Evolutionary conservation across 257 asterid genomes (phyloP).

Genomic region (Leonotis leonurus): DNA sequence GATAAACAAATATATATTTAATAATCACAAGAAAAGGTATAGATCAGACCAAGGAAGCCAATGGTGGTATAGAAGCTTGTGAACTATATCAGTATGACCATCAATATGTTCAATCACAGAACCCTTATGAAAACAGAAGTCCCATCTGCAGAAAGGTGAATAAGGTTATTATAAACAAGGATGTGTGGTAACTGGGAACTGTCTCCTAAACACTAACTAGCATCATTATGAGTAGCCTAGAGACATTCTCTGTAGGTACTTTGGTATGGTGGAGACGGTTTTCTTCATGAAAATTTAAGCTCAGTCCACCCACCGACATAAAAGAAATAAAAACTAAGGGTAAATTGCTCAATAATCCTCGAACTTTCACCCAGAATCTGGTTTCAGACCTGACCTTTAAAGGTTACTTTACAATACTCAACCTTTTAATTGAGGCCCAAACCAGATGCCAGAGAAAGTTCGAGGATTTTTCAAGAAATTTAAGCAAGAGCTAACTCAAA

Average conservation of each 20-base stretch:
- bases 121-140: constrained; percentile 81
- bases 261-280: neutral
- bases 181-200: neutral
- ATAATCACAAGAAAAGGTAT: constrained; percentile 14
- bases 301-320: neutral
- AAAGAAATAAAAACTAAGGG: too few species aligned
- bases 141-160: constrained; percentile 69
- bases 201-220: constrained; percentile 9
- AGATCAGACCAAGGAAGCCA: constrained; percentile 88
- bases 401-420: too few species aligned
- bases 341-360: too few species aligned
- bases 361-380: too few species aligned
- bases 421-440: too few species aligned
- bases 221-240: constrained; percentile 9
- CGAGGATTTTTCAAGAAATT: too few species aligned
- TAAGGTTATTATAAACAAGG: constrained; percentile 1
- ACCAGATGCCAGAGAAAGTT: too few species aligned
- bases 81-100: constrained; percentile 95
- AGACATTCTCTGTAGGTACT: neutral
- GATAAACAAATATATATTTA: constrained; percentile 6
- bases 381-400: too few species aligned
- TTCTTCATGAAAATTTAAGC: neutral
- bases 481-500: constrained; percentile 5
- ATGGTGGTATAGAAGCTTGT: constrained; percentile 64
- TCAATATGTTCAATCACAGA: constrained; percentile 90